phyloP scores from a whole-genome alignment of 768 basidiomycete species.

The Lyophyllum atratum region DNA sequence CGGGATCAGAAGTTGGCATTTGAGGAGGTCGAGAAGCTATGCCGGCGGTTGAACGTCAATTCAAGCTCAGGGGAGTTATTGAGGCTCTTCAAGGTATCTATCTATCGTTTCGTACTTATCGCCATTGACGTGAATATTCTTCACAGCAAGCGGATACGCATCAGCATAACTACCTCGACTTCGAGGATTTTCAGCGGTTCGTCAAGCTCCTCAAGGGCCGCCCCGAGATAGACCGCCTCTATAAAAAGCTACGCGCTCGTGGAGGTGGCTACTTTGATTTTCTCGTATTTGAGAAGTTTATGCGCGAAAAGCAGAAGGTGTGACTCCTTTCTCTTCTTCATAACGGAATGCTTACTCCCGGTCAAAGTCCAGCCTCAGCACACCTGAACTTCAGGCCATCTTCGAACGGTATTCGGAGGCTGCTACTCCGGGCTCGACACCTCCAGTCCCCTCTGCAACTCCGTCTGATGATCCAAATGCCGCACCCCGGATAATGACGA shows the following conservation, averaged over 20 bases:
- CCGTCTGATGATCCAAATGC: background rate
- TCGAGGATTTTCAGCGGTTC: constrained; percentile 80
- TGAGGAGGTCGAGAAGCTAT: constrained; percentile 74
- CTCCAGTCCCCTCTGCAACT: constrained; percentile 3
- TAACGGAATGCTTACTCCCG: background rate
- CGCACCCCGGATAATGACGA: constrained; percentile 38
- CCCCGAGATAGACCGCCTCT: constrained; percentile 75
- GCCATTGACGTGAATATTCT: constrained; percentile 1
- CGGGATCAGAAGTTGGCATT: constrained; percentile 67
- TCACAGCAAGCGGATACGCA: constrained; percentile 69
- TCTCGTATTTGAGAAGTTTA: constrained; percentile 44
- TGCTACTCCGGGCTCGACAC: constrained; percentile 27
- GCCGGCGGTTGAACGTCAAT: constrained; percentile 70
- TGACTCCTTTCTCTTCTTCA: constrained; percentile 1
- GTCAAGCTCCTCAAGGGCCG: constrained; percentile 84
- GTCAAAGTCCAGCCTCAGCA: constrained; percentile 38
- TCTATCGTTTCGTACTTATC: background rate
- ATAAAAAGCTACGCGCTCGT: constrained; percentile 40
- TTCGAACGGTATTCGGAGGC: constrained; percentile 41
- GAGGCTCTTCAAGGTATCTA: constrained; percentile 57
- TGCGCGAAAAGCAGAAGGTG: constrained; percentile 50
- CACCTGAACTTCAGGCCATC: constrained; percentile 34
- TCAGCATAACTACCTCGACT: constrained; percentile 66
- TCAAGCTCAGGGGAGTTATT: constrained; percentile 58
- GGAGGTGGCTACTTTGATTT: constrained; percentile 40